Conservation (phyloP, 1,139 yeast genomes). For the Blastobotrys raffinosifermentans region DNA sequence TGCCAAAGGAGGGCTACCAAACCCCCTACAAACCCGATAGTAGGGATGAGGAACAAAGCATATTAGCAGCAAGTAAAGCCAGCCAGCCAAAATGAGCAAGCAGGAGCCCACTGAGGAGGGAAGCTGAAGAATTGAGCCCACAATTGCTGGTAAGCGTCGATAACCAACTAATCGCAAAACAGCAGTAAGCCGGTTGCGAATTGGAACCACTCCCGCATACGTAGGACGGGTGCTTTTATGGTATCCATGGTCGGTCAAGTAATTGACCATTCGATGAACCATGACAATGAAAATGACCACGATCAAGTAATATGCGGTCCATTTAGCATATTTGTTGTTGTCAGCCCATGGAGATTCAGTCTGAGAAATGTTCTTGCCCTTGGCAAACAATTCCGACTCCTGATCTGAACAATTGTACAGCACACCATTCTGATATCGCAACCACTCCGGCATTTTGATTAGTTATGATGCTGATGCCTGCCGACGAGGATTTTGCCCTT, state of each 20-base stretch:
- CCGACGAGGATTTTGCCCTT: too few relatives aligned
- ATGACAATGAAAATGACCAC: constrained; percentile 37
- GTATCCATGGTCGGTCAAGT: constrained; percentile 33
- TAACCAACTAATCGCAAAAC: constrained; percentile 45
- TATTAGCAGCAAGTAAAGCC: constrained; percentile 44
- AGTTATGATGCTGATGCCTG: too few relatives aligned
- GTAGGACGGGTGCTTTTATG: constrained; percentile 12
- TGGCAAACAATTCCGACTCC: constrained; percentile 30
- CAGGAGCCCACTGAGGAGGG: constrained; percentile 49
- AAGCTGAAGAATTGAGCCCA: constrained; percentile 40
- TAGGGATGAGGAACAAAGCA: constrained; percentile 48
- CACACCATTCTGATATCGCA: constrained; percentile 14
- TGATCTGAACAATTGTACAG: constrained; percentile 16
- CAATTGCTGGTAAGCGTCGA: constrained; percentile 39
- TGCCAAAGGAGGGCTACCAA: constrained; percentile 63
- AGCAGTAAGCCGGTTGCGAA: constrained; percentile 25
- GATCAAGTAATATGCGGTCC: constrained; percentile 42
- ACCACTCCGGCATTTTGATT: too few relatives aligned
- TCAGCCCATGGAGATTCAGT: constrained; percentile 37
- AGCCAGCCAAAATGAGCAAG: constrained; percentile 37
- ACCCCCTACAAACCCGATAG: constrained; percentile 51
- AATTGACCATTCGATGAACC: constrained; percentile 39
- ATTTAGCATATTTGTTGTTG: constrained; percentile 41
- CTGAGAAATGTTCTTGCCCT: constrained; percentile 35
- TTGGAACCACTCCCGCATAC: constrained; percentile 2